Evolutionary conservation across 208 protist genomes (phyloP).

Genomic region (Crithidia sp.): DNA sequence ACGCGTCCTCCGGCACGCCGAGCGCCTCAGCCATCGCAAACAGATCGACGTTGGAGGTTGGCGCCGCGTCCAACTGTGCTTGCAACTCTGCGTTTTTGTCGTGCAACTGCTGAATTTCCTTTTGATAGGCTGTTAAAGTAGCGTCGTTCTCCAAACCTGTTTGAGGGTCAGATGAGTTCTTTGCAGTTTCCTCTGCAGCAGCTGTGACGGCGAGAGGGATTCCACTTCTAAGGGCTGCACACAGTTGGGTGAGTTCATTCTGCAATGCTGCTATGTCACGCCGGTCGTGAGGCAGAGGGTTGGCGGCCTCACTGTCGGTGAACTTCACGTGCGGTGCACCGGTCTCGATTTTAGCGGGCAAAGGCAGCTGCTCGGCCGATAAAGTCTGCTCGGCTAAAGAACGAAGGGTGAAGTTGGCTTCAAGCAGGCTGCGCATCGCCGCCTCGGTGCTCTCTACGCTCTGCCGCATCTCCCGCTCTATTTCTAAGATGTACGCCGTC

Average conservation of each 20-base stretch:
- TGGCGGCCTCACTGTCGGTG: no score
- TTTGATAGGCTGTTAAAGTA: neutral
- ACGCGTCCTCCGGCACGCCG: neutral
- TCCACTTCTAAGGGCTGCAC: neutral
- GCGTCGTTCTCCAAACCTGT: neutral
- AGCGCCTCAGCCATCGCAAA: neutral
- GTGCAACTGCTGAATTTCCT: constrained; percentile 15
- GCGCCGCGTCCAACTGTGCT: neutral
- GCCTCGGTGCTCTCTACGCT: constrained; percentile 19
- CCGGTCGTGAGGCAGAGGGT: no score
- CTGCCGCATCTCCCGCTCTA: constrained; percentile 13
- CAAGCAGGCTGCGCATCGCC: constrained; percentile 24
- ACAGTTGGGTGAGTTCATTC: constrained; percentile 23
- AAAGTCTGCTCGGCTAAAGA: neutral
- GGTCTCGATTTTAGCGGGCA: neutral
- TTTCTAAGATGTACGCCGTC: neutral
- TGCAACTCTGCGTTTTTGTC: constrained; percentile 13
- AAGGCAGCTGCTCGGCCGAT: neutral
- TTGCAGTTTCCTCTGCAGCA: no score
- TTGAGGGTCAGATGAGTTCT: no score
- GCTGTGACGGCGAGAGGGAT: no score
- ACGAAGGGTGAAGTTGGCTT: neutral
- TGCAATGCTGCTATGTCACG: neutral
- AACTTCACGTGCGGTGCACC: neutral
- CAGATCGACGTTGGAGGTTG: neutral